Evolutionary conservation across 2,329 filamentous ascomycete genomes (phyloP).

Genomic region (Aspergillus terreus): DNA sequence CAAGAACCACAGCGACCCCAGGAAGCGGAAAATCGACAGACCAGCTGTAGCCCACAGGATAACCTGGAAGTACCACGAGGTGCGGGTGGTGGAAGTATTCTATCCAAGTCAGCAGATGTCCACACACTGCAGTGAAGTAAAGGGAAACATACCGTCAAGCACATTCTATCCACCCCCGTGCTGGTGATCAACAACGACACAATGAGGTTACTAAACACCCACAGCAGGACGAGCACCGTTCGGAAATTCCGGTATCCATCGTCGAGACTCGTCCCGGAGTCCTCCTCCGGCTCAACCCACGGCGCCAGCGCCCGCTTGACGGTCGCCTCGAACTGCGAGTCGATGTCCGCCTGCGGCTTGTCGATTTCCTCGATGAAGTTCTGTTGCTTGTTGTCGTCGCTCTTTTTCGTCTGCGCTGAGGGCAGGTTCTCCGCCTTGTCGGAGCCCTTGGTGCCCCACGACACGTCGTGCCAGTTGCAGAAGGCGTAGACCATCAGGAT

Average conservation of each 20-base stretch:
- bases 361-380: slow-evolving; percentile 92
- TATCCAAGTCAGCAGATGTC: slow-evolving; percentile 28
- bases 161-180: slow-evolving; percentile 76
- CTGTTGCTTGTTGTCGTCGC: slow-evolving; percentile 71
- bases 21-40: slow-evolving; percentile 81
- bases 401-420: slow-evolving; percentile 82
- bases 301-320: slow-evolving; percentile 89
- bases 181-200: slow-evolving; percentile 73
- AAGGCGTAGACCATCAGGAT: slow-evolving; percentile 99
- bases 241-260: slow-evolving; percentile 99
- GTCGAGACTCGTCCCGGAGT: slow-evolving; percentile 72
- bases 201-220: slow-evolving; percentile 93
- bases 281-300: slow-evolving; percentile 70
- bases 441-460: slow-evolving; percentile 98
- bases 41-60: slow-evolving; percentile 84
- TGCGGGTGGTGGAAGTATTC: slow-evolving; percentile 68
- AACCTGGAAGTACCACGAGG: slow-evolving; percentile 84
- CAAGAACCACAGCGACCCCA: slow-evolving; percentile 91
- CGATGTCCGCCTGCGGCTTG: slow-evolving; percentile 95
- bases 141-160: slow-evolving; percentile 69
- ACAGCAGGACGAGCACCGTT: slow-evolving; percentile 87
- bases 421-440: slow-evolving; percentile 93
- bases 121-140: background rate
- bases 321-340: slow-evolving; percentile 92
- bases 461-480: slow-evolving; percentile 99